Base-by-base conservation (phyloP, 306 rosid species). In the Purshia tridentata region DNA sequence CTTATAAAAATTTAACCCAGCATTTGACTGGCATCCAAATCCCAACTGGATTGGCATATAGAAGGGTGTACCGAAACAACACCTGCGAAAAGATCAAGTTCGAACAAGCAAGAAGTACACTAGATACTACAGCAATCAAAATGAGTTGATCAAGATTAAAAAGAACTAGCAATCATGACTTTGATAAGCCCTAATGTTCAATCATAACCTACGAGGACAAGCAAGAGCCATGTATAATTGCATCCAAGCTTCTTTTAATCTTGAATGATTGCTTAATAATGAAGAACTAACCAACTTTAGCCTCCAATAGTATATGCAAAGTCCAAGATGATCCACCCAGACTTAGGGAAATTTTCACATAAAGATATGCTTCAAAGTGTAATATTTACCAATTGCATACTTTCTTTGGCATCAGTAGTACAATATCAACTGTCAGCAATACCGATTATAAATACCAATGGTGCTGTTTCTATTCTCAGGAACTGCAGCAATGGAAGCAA, bases 211-310 rank as follows among this genome's bases (percentile, higher is more conserved):
- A 53, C 13, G 18, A 53, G 58, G 29, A 40, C 66, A 39, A 39
- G 66, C 61, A 20, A 7, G 44, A 60, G 11, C 9, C 22, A 15
- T 15, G 65, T 60, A 58, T 37, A 23, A 58, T 37, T 6, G 37
- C 47, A 45, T 37, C 66, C 47, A 37, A 60, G 46, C 19, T 60
- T 6, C 66, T 15, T 58, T 58, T 58, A 58, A 29, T 58, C 66
- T 16, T 18, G 42, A 13, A 58, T 9, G 16, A 58, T 3, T 58
- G 64, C 9, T 58, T 6, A 23, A n/a, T 15, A 35, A 39, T 15
- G 66, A 19, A 57, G 41, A 11, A 37, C 11, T 1, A 61, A 15
- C 66, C 46, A 60, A 37, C 46, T 61, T 61, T 60, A 37, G 22
- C 37, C 47, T 61, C 66, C 22, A 4, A 18, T 3, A 8, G 42